Percentiles rank a stretch among this genome's conserved stretches.
Evolutionary conservation across 2,329 filamentous ascomycete species (phyloP).

Genomic region (Aspergillus spinulosporus): DNA sequence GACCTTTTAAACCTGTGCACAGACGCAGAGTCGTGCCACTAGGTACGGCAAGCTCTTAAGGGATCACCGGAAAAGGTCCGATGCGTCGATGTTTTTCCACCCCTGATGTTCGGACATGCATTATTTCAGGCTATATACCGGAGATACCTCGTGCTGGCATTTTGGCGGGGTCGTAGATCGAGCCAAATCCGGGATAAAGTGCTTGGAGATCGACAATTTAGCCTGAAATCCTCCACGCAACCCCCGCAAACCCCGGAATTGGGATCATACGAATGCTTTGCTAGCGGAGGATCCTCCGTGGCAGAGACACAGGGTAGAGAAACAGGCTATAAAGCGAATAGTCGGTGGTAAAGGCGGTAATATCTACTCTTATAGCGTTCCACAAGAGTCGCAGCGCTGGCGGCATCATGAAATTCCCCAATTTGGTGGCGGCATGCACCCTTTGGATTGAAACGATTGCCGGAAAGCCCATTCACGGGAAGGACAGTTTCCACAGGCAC

Average conservation of each 20-base stretch:
- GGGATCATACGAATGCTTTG: too few species aligned
- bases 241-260: too few species aligned
- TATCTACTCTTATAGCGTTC: too few species aligned
- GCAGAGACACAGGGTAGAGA: background rate
- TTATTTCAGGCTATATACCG: background rate
- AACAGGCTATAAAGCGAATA: background rate
- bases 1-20: background rate
- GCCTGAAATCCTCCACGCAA: background rate
- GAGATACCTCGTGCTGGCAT: background rate
- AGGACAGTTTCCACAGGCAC: conserved; percentile 29
- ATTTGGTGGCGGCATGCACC: background rate
- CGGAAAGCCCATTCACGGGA: background rate
- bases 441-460: background rate
- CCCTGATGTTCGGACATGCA: background rate
- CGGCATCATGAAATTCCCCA: background rate
- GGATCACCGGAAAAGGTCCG: background rate
- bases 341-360: background rate
- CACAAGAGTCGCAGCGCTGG: background rate
- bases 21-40: background rate
- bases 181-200: background rate
- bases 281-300: too few species aligned
- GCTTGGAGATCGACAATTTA: background rate
- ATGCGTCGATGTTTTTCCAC: background rate
- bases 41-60: background rate
- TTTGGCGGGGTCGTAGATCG: background rate